Evolutionary conservation across 768 basidiomycete genomes (phyloP).

Genomic region (Auricularia sp.): DNA sequence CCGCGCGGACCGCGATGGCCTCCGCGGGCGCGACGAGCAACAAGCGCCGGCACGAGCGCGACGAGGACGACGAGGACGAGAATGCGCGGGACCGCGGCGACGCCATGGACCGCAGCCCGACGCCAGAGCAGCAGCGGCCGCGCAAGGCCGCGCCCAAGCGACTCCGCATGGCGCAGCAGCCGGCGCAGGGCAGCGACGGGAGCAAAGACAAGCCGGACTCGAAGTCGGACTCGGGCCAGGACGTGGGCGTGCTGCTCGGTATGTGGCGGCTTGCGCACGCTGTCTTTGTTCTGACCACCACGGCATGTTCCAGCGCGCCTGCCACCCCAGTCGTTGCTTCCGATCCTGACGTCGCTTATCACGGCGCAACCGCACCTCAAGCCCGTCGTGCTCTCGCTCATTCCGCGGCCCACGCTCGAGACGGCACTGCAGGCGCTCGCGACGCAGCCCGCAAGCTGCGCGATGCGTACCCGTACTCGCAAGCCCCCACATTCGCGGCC

Average conservation of each 20-base stretch:
- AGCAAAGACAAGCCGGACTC: constrained; percentile 39
- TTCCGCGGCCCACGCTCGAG: constrained; percentile 76
- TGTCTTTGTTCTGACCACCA: constrained; percentile 3
- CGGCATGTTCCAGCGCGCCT: constrained; percentile 50
- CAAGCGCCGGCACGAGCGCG: constrained; percentile 58
- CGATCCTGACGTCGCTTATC: constrained; percentile 60
- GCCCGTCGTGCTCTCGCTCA: constrained; percentile 58
- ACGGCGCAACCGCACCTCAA: constrained; percentile 61
- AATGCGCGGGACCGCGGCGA: constrained; percentile 34
- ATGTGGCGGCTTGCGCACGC: constrained; percentile 15
- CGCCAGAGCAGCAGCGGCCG: constrained; percentile 67
- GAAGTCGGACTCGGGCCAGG: constrained; percentile 37
- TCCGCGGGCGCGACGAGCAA: constrained; percentile 36
- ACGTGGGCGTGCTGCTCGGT: constrained; percentile 76
- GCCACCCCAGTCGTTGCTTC: constrained; percentile 65
- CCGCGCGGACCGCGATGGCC: constrained; percentile 24
- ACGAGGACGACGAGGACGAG: constrained; percentile 38
- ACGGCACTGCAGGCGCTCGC: constrained; percentile 59
- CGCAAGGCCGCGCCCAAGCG: constrained; percentile 64
- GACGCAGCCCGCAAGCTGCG: constrained; percentile 62
- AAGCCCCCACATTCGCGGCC: constrained; percentile 18
- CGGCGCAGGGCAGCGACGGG: constrained; percentile 11
- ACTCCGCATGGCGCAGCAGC: constrained; percentile 29
- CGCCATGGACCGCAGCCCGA: constrained; percentile 78
- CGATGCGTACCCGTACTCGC: constrained; percentile 79